Conservation (phyloP, 2,329 filamentous ascomycete species). For the Hypomyces perniciosus region DNA sequence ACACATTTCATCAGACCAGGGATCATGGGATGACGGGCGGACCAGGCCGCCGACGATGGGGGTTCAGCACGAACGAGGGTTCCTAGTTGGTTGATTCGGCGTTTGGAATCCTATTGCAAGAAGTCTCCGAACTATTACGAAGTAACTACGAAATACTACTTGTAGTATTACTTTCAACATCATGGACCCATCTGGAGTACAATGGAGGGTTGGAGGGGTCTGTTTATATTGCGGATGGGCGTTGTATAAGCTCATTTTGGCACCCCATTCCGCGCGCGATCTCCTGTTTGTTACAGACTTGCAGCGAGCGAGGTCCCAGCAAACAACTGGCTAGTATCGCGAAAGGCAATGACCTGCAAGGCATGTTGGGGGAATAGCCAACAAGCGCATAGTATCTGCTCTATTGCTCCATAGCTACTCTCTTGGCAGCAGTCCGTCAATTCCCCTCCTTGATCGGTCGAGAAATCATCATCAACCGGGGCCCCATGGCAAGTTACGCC, state of each 20-base stretch:
- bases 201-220: not conserved
- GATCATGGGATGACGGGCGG: no score
- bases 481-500: constrained; percentile 8
- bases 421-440: not conserved
- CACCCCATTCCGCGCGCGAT: not conserved
- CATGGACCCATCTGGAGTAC: not conserved
- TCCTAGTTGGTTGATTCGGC: not conserved
- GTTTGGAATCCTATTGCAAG: not conserved
- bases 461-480: constrained; percentile 4
- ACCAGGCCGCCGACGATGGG: not conserved
- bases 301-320: no score
- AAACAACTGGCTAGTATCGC: no score
- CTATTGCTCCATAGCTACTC: no score
- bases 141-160: no score
- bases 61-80: not conserved
- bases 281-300: no score
- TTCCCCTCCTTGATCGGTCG: constrained; percentile 3
- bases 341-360: no score
- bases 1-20: no score
- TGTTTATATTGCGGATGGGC: not conserved
- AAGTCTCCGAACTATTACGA: no score
- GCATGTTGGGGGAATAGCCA: no score
- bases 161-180: not conserved
- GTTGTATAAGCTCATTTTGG: not conserved
- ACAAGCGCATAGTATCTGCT: no score